These are phyloP conservation scores for Berkeleyomyces basicola DNA, from an alignment of 2,329 filamentous ascomycete genomes.

Conservation along the genomic window DNA sequence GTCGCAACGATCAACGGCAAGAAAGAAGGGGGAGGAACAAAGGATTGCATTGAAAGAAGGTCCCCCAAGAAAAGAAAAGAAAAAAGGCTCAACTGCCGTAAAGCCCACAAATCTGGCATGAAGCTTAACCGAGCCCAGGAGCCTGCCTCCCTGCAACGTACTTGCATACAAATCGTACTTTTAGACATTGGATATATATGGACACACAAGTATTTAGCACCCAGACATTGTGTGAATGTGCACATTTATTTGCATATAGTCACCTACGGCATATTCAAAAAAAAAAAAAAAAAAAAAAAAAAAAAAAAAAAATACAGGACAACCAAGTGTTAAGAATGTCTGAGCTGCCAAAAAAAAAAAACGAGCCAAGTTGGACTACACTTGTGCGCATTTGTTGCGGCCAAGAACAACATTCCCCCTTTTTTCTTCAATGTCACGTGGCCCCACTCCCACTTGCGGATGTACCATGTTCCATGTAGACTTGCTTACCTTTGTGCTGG, in stretches of 20 bases:
- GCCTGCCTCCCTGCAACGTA: no score
- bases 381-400: background rate
- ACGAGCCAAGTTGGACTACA: no score
- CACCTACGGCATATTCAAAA: no score
- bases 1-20: background rate
- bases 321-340: background rate
- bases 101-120: background rate
- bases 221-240: no score
- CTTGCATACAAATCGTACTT: no score
- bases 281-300: background rate
- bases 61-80: background rate
- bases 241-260: no score
- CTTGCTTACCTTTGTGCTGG: background rate
- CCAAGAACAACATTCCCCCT: background rate
- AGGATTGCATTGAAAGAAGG: background rate
- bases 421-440: background rate
- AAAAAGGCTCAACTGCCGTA: background rate
- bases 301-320: background rate
- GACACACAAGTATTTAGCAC: no score
- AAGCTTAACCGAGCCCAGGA: background rate
- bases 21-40: background rate
- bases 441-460: background rate
- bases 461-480: no score
- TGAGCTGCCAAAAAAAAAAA: no score
- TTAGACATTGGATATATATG: no score